A percentile compares a stretch with the other conserved stretches of the same genome.
Conservation (phyloP, 2,329 filamentous ascomycete genomes). For the Escovopsis sp. region DNA sequence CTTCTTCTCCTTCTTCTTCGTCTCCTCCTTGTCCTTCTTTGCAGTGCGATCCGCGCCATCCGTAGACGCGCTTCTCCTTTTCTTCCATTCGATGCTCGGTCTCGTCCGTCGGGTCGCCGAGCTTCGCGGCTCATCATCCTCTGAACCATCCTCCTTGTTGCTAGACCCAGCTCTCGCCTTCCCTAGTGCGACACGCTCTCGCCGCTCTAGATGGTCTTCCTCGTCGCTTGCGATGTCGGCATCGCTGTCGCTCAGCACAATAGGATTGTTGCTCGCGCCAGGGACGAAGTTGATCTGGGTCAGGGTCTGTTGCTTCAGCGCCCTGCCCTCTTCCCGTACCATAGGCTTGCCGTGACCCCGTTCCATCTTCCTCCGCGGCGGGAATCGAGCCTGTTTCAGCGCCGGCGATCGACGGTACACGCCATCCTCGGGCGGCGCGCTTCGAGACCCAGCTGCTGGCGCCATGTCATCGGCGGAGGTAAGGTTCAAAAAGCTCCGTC, state of each 20-base stretch:
- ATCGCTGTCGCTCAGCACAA: slow-evolving; percentile 16
- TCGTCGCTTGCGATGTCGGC: slow-evolving; percentile 9
- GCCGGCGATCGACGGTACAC: slow-evolving; percentile 24
- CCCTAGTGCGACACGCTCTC: background rate
- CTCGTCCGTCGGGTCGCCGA: slow-evolving; percentile 10
- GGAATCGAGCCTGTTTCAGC: slow-evolving; percentile 25
- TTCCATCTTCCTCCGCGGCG: slow-evolving; percentile 18
- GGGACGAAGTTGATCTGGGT: slow-evolving; percentile 28
- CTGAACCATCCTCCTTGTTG: slow-evolving; percentile 4
- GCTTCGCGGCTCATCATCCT: background rate
- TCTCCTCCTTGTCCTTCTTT: too few relatives aligned
- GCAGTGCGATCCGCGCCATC: slow-evolving; percentile 8
- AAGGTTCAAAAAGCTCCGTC: too few relatives aligned
- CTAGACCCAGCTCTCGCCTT: background rate
- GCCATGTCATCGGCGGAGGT: slow-evolving; percentile 15
- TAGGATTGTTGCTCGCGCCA: slow-evolving; percentile 17
- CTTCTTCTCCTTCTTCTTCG: slow-evolving; percentile 5
- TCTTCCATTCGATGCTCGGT: slow-evolving; percentile 7
- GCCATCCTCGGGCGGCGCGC: slow-evolving; percentile 20
- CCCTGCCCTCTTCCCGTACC: background rate
- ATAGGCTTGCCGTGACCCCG: slow-evolving; percentile 19
- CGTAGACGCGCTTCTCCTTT: slow-evolving; percentile 16
- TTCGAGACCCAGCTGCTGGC: slow-evolving; percentile 24
- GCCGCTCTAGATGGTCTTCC: slow-evolving; percentile 8
- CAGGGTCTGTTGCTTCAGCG: slow-evolving; percentile 23